Percentiles rank a stretch among this genome's conserved stretches.
Conservation (phyloP, 176 grass and related monocot genomes). For the Musa troglodytarum region DNA sequence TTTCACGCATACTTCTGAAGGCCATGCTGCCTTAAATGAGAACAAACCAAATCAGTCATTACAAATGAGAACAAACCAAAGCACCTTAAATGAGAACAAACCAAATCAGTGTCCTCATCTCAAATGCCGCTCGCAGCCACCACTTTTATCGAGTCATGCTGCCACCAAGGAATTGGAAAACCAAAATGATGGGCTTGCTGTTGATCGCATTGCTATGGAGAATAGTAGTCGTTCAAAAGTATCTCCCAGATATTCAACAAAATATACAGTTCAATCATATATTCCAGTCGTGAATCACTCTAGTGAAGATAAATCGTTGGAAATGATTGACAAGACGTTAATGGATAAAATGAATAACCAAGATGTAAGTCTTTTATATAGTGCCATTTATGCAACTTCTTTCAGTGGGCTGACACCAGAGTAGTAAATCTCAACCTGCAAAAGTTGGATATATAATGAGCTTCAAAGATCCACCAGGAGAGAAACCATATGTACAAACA, state of each 20-base stretch:
- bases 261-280: neutral
- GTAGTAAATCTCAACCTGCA: conserved; percentile 66
- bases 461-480: neutral
- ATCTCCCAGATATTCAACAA: neutral
- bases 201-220: neutral
- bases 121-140: neutral
- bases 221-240: neutral
- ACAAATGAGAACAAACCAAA: too few relatives aligned
- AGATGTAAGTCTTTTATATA: conserved; percentile 1
- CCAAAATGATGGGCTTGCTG: neutral
- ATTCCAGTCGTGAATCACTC: neutral
- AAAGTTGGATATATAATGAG: conserved; percentile 9
- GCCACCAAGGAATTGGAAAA: neutral
- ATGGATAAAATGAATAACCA: neutral
- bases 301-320: neutral
- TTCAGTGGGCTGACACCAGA: too few relatives aligned
- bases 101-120: too few relatives aligned
- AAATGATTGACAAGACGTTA: neutral
- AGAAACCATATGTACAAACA: neutral
- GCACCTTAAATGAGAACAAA: too few relatives aligned
- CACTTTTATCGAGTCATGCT: neutral
- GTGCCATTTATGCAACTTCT: neutral
- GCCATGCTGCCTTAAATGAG: too few relatives aligned
- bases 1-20: neutral
- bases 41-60: too few relatives aligned